Evolutionary conservation across 2,329 filamentous ascomycete genomes (phyloP).

Genomic region (Neonectria punicea): DNA sequence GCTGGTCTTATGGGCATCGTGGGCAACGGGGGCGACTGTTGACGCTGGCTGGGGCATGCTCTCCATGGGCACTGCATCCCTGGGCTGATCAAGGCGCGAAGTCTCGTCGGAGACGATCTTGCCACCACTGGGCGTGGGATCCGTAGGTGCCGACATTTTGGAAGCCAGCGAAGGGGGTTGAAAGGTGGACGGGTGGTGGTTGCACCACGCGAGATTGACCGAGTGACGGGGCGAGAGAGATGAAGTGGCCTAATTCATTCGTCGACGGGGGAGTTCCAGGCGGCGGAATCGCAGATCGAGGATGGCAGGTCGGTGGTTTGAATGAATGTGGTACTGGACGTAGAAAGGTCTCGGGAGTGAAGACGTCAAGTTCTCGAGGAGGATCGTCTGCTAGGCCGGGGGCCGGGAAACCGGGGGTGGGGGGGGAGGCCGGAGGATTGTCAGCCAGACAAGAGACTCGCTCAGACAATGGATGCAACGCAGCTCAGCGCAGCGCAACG

Average conservation of each 20-base stretch:
- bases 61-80: slow-evolving; percentile 52
- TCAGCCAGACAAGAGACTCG: slow-evolving; percentile 41
- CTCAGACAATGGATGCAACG: slow-evolving; percentile 38
- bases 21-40: slow-evolving; percentile 30
- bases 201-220: slow-evolving; percentile 39
- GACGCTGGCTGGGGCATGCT: slow-evolving; percentile 43
- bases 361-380: slow-evolving; percentile 44
- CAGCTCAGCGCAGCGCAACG: slow-evolving; percentile 17
- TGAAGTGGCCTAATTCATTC: slow-evolving; percentile 36
- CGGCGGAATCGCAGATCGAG: slow-evolving; percentile 24
- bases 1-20: slow-evolving; percentile 32
- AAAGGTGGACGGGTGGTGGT: slow-evolving; percentile 37
- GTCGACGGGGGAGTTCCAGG: slow-evolving; percentile 13
- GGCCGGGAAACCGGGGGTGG: slow-evolving; percentile 43
- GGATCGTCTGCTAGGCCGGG: slow-evolving; percentile 41
- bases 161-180: slow-evolving; percentile 29
- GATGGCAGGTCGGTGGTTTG: slow-evolving; percentile 30
- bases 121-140: slow-evolving; percentile 48
- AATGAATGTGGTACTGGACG: slow-evolving; percentile 29
- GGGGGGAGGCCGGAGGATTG: slow-evolving; percentile 37
- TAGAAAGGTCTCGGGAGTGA: slow-evolving; percentile 43
- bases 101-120: slow-evolving; percentile 42
- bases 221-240: slow-evolving; percentile 21
- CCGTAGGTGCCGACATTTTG: slow-evolving; percentile 47
- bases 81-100: slow-evolving; percentile 48